A percentile compares a stretch with the other conserved stretches of the same genome.
phyloP scores from a whole-genome alignment of 352 stramenopile species.

The Phytophthora cryptogea region DNA sequence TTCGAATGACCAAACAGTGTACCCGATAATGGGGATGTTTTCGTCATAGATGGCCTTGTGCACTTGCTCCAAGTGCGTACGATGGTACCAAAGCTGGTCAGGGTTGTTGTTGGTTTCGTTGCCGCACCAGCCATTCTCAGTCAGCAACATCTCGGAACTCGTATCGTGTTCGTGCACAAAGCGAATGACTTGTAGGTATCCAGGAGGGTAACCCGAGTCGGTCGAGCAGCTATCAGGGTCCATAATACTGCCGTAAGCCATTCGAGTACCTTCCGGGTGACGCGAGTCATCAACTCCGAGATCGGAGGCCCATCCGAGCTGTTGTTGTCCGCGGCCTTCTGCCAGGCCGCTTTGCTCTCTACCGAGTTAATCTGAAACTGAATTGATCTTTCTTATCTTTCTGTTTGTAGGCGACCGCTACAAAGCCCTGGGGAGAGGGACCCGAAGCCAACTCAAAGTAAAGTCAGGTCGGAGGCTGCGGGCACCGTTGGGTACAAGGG shows the following conservation, averaged over 20 bases:
- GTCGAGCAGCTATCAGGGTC: constrained; percentile 30
- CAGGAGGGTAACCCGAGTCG: constrained; percentile 48
- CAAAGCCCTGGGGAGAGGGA: no score
- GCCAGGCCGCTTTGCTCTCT: no score
- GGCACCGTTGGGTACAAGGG: no score
- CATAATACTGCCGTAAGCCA: constrained; percentile 39
- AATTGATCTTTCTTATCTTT: no score
- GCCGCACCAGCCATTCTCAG: constrained; percentile 71
- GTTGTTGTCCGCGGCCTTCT: no score
- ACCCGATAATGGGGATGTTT: constrained; percentile 77
- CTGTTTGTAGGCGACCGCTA: no score
- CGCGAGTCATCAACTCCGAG: constrained; percentile 46
- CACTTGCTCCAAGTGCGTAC: constrained; percentile 55
- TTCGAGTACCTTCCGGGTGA: constrained; percentile 29
- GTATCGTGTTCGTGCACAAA: constrained; percentile 57
- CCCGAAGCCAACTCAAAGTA: no score
- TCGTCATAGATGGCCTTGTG: constrained; percentile 53
- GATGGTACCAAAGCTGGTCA: constrained; percentile 67
- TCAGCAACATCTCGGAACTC: constrained; percentile 51
- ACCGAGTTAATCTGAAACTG: no score
- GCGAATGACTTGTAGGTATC: constrained; percentile 54
- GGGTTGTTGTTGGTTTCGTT: constrained; percentile 58
- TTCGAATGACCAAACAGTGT: constrained; percentile 90
- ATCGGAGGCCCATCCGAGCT: constrained; percentile 46
- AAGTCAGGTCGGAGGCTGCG: no score